Conservation (phyloP, 148 eudicot species). For the Dysphania ambrosioides region DNA sequence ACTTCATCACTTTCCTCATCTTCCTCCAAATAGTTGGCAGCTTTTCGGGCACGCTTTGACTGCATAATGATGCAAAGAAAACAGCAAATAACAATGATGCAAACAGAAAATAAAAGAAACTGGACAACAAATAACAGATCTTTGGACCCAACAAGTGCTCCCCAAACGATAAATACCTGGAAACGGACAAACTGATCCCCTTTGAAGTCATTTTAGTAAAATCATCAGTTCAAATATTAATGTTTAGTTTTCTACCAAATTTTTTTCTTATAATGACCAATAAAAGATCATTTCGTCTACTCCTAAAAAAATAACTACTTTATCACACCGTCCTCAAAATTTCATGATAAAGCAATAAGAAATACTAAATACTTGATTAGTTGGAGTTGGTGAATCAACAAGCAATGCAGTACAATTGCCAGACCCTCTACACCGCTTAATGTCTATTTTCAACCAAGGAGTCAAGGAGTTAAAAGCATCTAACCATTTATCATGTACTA, state of each 20-base stretch:
- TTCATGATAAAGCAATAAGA: no score
- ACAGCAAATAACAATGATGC: not conserved
- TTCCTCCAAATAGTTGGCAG: conserved; percentile 49
- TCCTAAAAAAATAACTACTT: not conserved
- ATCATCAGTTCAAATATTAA: no score
- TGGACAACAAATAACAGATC: not conserved
- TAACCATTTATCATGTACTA: no score
- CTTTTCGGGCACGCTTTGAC: conserved; percentile 67
- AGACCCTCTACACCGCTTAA: not conserved
- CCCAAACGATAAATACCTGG: no score
- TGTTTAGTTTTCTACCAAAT: no score
- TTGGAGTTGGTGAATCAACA: not conserved
- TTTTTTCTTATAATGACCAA: no score
- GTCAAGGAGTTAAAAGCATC: not conserved
- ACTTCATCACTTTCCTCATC: conserved; percentile 38
- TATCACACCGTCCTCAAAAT: not conserved
- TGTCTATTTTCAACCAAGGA: not conserved
- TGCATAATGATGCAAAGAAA: conserved; percentile 26
- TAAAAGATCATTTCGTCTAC: not conserved
- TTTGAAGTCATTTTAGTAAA: no score
- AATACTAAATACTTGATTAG: not conserved
- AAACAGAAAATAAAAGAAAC: not conserved
- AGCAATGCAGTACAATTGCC: not conserved
- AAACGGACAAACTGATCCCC: not conserved
- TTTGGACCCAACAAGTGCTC: no score